These are phyloP conservation scores for Prunus mongolica DNA, from an alignment of 306 rosid species.

Conservation along the genomic window DNA sequence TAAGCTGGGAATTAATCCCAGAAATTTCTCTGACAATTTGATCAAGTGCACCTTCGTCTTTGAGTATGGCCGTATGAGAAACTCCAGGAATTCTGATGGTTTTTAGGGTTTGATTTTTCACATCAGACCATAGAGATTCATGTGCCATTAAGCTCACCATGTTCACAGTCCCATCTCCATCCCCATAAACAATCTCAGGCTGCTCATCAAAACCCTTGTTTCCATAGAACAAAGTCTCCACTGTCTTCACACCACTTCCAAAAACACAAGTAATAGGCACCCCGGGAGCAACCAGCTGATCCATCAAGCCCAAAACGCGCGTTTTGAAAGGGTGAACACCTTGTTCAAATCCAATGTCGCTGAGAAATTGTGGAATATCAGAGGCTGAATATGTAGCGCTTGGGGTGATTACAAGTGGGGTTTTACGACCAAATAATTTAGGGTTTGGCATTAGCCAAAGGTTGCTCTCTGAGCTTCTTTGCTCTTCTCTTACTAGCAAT, in stretches of 20 bases:
- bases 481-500: conserved; percentile 61
- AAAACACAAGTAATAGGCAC: conserved; percentile 68
- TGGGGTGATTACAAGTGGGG: conserved; percentile 47
- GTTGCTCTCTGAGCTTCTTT: conserved; percentile 83
- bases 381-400: conserved; percentile 42
- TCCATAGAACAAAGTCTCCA: conserved; percentile 55
- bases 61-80: conserved; percentile 59
- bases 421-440: conserved; percentile 33
- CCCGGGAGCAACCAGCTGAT: conserved; percentile 43
- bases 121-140: conserved; percentile 47
- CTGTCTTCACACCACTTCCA: conserved; percentile 60
- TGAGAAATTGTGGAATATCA: conserved; percentile 56
- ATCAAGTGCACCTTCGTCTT: conserved; percentile 47
- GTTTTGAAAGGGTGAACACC: conserved; percentile 63
- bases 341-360: conserved; percentile 56
- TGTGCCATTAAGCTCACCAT: conserved; percentile 69
- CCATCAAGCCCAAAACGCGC: conserved; percentile 50
- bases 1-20: conserved; percentile 37
- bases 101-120: conserved; percentile 45
- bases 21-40: conserved; percentile 40
- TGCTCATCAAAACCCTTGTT: conserved; percentile 54
- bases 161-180: conserved; percentile 94
- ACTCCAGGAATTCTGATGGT: conserved; percentile 47
- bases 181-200: conserved; percentile 59
- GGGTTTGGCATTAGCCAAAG: conserved; percentile 88